Evolutionary conservation across 2,329 filamentous ascomycete species (phyloP).

Genomic region (Calonectria pauciramosa): DNA sequence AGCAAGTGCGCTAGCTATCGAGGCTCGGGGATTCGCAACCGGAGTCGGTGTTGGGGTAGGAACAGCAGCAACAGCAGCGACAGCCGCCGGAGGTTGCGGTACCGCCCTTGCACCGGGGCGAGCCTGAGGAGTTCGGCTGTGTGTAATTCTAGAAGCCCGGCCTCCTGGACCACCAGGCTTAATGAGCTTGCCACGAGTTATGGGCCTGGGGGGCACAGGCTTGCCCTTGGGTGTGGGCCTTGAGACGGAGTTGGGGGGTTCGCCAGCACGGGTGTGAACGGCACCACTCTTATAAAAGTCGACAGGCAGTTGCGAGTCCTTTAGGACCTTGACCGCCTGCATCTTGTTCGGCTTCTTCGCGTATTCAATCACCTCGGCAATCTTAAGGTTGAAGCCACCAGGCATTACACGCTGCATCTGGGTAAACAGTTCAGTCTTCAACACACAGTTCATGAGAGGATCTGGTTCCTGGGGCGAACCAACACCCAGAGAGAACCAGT

Average conservation of each 20-base stretch:
- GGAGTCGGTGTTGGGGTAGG: conserved; percentile 30
- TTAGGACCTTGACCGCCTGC: conserved; percentile 88
- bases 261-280: conserved; percentile 88
- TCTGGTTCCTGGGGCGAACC: conserved; percentile 94
- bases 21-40: conserved; percentile 24
- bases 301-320: conserved; percentile 82
- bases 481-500: conserved; percentile 95
- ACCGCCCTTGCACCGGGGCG: conserved; percentile 53
- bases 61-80: conserved; percentile 44
- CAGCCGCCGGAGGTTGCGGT: conserved; percentile 52
- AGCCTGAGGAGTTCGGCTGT: conserved; percentile 60
- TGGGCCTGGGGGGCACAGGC: conserved; percentile 87
- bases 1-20: conserved; percentile 32
- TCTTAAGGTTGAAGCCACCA: conserved; percentile 84
- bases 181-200: conserved; percentile 93
- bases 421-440: conserved; percentile 98
- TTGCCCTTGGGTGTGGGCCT: conserved; percentile 89
- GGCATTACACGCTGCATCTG: conserved; percentile 87
- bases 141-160: conserved; percentile 79
- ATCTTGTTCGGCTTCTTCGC: conserved; percentile 98
- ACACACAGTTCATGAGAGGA: conserved; percentile 90
- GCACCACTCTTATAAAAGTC: conserved; percentile 96
- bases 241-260: conserved; percentile 85
- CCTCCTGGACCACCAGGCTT: conserved; percentile 90
- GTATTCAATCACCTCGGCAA: conserved; percentile 90